A percentile compares a stretch with the other conserved stretches of the same genome.
Evolutionary conservation across 306 rosid species (phyloP).

Genomic region (Prunus mume): DNA sequence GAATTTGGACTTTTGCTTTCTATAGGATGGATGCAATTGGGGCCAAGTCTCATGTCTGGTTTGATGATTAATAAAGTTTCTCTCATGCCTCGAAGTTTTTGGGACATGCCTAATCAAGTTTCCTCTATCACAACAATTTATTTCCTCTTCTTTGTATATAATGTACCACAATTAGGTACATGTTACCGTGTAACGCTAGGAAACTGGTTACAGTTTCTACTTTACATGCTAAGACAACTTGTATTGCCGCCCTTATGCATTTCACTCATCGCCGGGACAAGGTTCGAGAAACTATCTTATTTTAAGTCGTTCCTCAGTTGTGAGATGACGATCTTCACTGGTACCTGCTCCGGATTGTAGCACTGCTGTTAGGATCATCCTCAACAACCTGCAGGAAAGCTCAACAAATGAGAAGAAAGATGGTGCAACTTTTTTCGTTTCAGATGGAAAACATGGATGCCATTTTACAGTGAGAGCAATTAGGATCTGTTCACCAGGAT

Average conservation of each 20-base stretch:
- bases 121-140: too few relatives aligned
- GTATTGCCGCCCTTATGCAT: neutral
- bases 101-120: too few relatives aligned
- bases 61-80: too few relatives aligned
- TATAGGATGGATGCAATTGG: too few relatives aligned
- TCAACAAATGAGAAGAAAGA: constrained; percentile 6
- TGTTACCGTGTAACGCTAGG: too few relatives aligned
- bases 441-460: neutral
- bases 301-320: constrained; percentile 49
- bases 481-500: neutral
- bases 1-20: too few relatives aligned
- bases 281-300: constrained; percentile 66
- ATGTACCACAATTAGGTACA: too few relatives aligned
- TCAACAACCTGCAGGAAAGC: constrained; percentile 50
- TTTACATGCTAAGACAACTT: too few relatives aligned
- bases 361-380: constrained; percentile 38
- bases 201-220: too few relatives aligned
- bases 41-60: too few relatives aligned
- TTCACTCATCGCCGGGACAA: constrained; percentile 50
- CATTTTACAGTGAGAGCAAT: neutral
- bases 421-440: neutral
- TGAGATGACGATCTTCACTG: constrained; percentile 63
- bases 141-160: too few relatives aligned
- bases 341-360: constrained; percentile 46
- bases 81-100: too few relatives aligned